Evolutionary conservation across 192 early-diverging fungal genomes (phyloP).

Genomic region (Entomortierella parvispora): DNA sequence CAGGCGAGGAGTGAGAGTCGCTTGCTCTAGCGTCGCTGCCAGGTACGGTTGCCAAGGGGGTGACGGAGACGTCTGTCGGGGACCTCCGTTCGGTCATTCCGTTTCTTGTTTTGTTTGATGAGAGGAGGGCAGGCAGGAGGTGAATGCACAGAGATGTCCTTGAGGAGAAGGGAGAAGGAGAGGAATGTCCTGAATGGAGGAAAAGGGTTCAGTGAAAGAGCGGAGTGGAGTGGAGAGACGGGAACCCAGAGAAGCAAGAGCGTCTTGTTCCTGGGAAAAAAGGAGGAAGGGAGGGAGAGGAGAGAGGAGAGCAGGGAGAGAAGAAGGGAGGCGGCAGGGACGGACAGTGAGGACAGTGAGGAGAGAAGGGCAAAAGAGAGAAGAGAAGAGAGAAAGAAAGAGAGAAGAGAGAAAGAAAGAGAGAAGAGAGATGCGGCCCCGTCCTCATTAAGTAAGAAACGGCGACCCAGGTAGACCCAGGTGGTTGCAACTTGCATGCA

Average conservation of each 20-base stretch:
- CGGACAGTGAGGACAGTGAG: background rate
- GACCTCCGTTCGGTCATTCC: too few species aligned
- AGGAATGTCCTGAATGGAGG: background rate
- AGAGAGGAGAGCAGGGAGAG: background rate
- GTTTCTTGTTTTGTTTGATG: too few species aligned
- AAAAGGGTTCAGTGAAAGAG: background rate
- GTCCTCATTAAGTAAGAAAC: too few species aligned
- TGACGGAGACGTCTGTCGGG: too few species aligned
- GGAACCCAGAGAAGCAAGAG: background rate
- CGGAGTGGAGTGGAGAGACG: background rate
- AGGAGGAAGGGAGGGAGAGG: background rate
- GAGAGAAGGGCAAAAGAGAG: background rate
- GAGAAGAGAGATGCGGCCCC: background rate
- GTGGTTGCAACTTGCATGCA: background rate
- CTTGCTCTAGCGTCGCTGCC: too few species aligned
- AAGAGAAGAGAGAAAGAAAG: constrained; percentile 4
- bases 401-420: background rate
- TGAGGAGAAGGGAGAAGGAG: background rate
- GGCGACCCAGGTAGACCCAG: background rate
- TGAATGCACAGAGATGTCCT: background rate
- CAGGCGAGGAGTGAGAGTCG: too few species aligned
- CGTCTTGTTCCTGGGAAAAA: too few species aligned
- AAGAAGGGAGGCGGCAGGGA: background rate
- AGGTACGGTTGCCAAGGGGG: too few species aligned
- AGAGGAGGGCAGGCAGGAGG: background rate